Base-by-base conservation (phyloP, 2,329 filamentous ascomycete species). In the Trichoderma guizhouense region DNA sequence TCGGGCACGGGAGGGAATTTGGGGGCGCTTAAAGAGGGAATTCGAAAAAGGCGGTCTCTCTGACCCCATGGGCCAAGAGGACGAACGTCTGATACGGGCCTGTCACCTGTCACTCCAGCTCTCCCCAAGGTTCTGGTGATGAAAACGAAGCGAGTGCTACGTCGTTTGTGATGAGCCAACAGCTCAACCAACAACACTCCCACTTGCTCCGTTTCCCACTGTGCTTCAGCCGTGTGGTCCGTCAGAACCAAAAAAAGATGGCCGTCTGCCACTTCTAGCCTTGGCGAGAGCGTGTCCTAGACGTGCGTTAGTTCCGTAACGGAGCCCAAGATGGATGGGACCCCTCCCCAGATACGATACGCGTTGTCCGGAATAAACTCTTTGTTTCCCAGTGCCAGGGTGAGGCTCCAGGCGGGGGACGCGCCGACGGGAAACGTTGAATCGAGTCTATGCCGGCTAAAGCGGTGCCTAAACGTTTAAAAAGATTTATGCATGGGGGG, bases 391-490 rank as follows among this genome's bases (percentile, higher is more conserved):
- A 67, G 64, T 51, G 47, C 63, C 47, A 67, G 64, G 64, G 47
- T 67, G 64, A 58, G 34, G 64, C 51, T 67, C 64, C 64, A 67
- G 21, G 64, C 64, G 64, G 64, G 64, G 64, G 64, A 67, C 64
- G 51, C 32, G 64, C 51, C 62, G 12, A 53, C 8, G 51, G 51
- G 32, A 34, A 32, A 36, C 34, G 34, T 5, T 53, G 63, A 62
- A 39, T 39, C 34, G 34, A 36, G 34, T 26, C 32, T 43, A 18
- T 18, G 34, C 24, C 66, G 66, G 66, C 39, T 69, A 69, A 69
- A 69, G 57, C 39, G 15, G 30, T 69, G 66, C 66, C 57, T 69
- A 69, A 69, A 69, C 66, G 66, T 69, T 62, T 69, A 69, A 69
- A 62, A 58, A 53, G 32, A 53, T 53, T 53, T 21, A 53, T 24